Evolutionary conservation across 1,139 yeast species (phyloP).

Genomic region (Diutina sp.): DNA sequence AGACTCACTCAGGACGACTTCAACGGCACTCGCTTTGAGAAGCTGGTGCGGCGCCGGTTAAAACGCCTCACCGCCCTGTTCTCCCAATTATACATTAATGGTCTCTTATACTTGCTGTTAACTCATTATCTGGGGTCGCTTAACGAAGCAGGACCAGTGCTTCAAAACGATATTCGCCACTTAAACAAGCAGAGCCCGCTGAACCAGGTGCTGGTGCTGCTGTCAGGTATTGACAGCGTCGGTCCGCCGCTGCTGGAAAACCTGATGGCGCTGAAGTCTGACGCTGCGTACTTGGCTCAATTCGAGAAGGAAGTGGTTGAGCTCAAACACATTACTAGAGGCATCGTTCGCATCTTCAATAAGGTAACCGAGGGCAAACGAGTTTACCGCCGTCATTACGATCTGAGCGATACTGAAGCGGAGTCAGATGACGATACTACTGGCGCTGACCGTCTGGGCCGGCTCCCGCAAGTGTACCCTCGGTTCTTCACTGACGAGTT

Average conservation of each 20-base stretch:
- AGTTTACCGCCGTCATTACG: slow-evolving; percentile 23
- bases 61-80: slow-evolving; percentile 38
- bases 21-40: slow-evolving; percentile 28
- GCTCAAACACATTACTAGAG: slow-evolving; percentile 19
- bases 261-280: background rate
- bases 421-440: slow-evolving; percentile 13
- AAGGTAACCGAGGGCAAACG: slow-evolving; percentile 21
- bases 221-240: background rate
- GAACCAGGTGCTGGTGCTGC: slow-evolving; percentile 1
- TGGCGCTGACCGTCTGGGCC: slow-evolving; percentile 23
- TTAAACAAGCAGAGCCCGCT: slow-evolving; percentile 16
- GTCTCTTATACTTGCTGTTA: slow-evolving; percentile 37
- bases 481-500: slow-evolving; percentile 50
- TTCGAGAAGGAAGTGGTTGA: slow-evolving; percentile 23
- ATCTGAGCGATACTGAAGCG: slow-evolving; percentile 25
- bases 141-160: slow-evolving; percentile 15
- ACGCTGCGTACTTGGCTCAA: slow-evolving; percentile 12
- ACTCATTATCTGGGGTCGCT: slow-evolving; percentile 18
- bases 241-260: background rate
- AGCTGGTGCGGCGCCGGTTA: slow-evolving; percentile 32
- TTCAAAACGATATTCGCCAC: slow-evolving; percentile 19
- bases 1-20: slow-evolving; percentile 41
- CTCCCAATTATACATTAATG: slow-evolving; percentile 49
- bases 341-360: slow-evolving; percentile 16
- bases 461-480: slow-evolving; percentile 56